Base-by-base conservation (phyloP, 148 eudicot species). In the Vaccinium vitisidaea region DNA sequence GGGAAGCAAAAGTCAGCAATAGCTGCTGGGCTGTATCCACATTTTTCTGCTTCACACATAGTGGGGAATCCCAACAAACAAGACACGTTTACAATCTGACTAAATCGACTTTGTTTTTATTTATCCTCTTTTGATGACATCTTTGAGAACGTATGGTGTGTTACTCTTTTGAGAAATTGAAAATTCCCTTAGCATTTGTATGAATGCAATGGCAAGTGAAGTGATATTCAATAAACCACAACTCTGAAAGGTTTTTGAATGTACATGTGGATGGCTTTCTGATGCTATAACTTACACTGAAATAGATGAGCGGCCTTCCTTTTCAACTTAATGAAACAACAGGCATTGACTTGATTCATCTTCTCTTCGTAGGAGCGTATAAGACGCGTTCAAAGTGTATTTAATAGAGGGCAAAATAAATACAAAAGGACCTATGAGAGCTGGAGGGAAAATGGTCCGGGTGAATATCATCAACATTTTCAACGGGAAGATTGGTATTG, bases 401-500 rank as follows among this genome's bases (percentile, higher is more conserved):
- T 97, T 83, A 95, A 97, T 70, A 93, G 98, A 88, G 96, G 93
- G 87, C 90, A 94, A 90, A 93, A 91, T 83, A 97, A 97, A 86
- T 84, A 86, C 86, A 93, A 88, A 85, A 92, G 91, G 88, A 84
- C 88, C 73, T 94, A 94, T 53, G 98, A 95, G 91, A 94, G 93
- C 86, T 97, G 99, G 99, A 88, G 87, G 88, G 94, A 94, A 88
- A 84, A 90, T 91, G 97, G 90, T 85, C 84, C 88, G 8, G 91
- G 92, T 86, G 75, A 80, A 67, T 94, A 93, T 92, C 95, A 97
- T 91, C 99, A 95, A 79, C 91, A 97, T 85, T 90, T 87, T 82
- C 98, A 97, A 87, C 87, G 98, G 85, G 94, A 97, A 75, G 99
- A 97, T 88, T 97, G 99, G 98, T 97, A 97, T 82, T 97, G 98